A percentile compares a stretch with the other conserved stretches of the same genome.
phyloP scores from a whole-genome alignment of 2,329 filamentous ascomycete genomes.

The Penicillium brasilianum region DNA sequence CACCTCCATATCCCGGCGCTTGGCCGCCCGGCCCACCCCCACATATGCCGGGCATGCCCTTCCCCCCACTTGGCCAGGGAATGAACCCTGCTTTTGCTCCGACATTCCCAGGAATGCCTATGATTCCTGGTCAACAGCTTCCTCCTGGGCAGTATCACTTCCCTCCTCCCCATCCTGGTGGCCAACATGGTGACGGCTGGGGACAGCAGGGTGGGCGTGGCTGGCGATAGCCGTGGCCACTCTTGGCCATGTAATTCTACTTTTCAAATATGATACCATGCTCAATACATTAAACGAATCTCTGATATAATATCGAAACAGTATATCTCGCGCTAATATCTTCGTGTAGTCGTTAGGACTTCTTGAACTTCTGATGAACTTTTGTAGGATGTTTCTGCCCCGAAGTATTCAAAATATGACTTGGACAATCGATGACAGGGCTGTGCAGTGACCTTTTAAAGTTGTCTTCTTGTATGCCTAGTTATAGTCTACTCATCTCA shows the following conservation, averaged over 20 bases:
- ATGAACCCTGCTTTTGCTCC: slow-evolving; percentile 34
- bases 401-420: too few relatives aligned
- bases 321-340: background rate
- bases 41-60: slow-evolving; percentile 32
- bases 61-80: slow-evolving; percentile 23
- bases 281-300: background rate
- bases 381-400: background rate
- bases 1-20: slow-evolving; percentile 40
- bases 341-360: background rate
- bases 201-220: slow-evolving; percentile 22
- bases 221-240: slow-evolving; percentile 17
- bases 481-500: background rate
- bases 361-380: background rate
- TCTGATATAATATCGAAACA: background rate
- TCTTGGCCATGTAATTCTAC: slow-evolving; percentile 14
- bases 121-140: slow-evolving; percentile 34
- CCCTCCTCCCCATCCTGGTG: slow-evolving; percentile 38
- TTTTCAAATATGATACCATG: background rate
- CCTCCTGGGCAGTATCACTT: slow-evolving; percentile 41
- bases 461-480: background rate
- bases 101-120: slow-evolving; percentile 30
- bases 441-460: background rate
- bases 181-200: slow-evolving; percentile 30
- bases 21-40: slow-evolving; percentile 45
- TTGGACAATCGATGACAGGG: background rate